Evolutionary conservation across 495 filamentous ascomycete species (phyloP), one percentile per base, ranked within the genome.

Genomic region (Podospora pseudocomata): DNA sequence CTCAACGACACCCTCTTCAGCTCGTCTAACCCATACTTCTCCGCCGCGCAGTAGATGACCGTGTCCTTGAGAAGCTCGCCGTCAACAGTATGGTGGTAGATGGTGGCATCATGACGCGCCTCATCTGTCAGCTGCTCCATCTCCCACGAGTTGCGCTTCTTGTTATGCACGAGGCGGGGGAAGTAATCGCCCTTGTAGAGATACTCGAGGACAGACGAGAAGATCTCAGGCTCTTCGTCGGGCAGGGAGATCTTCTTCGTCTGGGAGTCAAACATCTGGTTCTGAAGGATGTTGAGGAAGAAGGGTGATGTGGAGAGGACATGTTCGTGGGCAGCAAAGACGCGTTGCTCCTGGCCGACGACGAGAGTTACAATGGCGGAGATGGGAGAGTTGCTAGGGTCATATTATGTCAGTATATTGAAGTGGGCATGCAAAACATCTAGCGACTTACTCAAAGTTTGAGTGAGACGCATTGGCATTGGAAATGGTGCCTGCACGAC

Each of bases 161-260:
- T 87, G 79, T 90, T 90, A 79, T 91, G 89, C 26, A 89, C 71
- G 23, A 94, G 79, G 19, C 89, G 86, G 0, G 91, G 93, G 67
- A 89, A 94, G 79, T 97, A 97, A 76, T 97, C 93, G 70, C 91
- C 93, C 80, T 84, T 94, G 86, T 97, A 97, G 67, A 97, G 88
- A 73, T 90, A 97, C 76, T 97, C 93, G 62, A 97, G 87, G 19
- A 97, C 83, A 20, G 90, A 92, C 30, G 93, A 95, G 83, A 97
- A 91, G 73, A 95, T 88, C 75, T 96, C 92, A 18, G 94, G 91
- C 72, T 92, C 86, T 78, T 97, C 93, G 65, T 93, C 87, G 4
- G 94, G 91, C 28, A 97, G 88, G 64, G 89, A 81, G 72, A 96
- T 88, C 68, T 88, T 87, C 79, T 91, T 92, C 72, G 83, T 83